Percentiles rank a stretch among this genome's conserved stretches.
phyloP scores from a whole-genome alignment of 306 rosid species.

The Casuarina glauca region DNA sequence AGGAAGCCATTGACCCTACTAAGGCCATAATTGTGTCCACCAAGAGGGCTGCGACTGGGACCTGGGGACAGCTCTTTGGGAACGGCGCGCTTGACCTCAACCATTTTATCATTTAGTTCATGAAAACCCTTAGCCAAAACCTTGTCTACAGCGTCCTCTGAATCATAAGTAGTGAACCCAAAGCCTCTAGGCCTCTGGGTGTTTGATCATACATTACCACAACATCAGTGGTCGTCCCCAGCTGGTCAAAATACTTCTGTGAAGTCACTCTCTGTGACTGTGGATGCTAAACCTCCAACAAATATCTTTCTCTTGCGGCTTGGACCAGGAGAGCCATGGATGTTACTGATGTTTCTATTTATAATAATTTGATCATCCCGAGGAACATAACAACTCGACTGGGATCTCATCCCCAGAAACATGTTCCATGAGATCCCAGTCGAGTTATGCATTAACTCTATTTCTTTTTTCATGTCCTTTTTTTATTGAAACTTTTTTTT shows the following conservation, averaged over 20 bases:
- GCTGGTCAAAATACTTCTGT: slow-evolving; percentile 86
- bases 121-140: slow-evolving; percentile 84
- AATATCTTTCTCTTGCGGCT: slow-evolving; percentile 93
- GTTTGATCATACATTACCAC: slow-evolving; percentile 99
- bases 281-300: slow-evolving; percentile 98
- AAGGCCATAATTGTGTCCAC: too few species aligned
- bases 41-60: too few species aligned
- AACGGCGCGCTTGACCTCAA: too few species aligned
- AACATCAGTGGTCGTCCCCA: slow-evolving; percentile 97
- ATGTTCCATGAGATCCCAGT: too few species aligned
- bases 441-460: too few species aligned
- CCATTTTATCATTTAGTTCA: slow-evolving; percentile 42
- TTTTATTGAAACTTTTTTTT: too few species aligned
- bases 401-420: too few species aligned
- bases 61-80: too few species aligned
- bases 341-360: slow-evolving; percentile 72
- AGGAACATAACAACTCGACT: slow-evolving; percentile 47
- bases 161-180: too few species aligned
- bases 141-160: too few species aligned
- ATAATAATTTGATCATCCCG: slow-evolving; percentile 86
- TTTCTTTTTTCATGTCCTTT: too few species aligned
- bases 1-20: too few species aligned
- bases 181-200: slow-evolving; percentile 68
- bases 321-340: slow-evolving; percentile 89
- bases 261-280: slow-evolving; percentile 95